Evolutionary conservation across 164 flowering plant genomes (phyloP).

Genomic region (Taxillus chinensis): DNA sequence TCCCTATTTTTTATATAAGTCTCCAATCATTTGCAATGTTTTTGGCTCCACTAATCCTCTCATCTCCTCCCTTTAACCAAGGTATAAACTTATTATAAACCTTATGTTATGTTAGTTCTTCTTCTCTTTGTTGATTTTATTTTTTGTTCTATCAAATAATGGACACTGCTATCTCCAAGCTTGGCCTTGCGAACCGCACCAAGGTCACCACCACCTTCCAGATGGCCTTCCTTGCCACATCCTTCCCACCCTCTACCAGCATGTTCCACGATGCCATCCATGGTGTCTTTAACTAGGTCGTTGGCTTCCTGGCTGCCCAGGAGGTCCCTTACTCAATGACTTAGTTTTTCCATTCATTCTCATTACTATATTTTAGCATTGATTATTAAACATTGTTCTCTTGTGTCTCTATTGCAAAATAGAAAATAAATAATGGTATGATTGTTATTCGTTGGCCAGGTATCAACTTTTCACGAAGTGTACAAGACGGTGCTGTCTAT

Average conservation of each 20-base stretch:
- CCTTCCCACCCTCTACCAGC: constrained; percentile 12
- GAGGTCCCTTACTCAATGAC: constrained; percentile 6
- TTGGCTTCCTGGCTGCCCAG: constrained; percentile 7
- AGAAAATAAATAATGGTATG: constrained; percentile 88
- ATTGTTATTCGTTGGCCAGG: constrained; percentile 68
- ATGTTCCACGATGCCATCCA: not conserved
- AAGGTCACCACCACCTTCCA: constrained; percentile 13
- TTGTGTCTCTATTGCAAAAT: constrained; percentile 6
- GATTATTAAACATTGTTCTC: too few relatives aligned
- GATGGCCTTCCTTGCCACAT: not conserved
- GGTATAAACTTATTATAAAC: too few relatives aligned
- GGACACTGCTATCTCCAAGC: constrained; percentile 6
- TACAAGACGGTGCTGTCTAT: constrained; percentile 67
- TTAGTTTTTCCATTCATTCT: too few relatives aligned
- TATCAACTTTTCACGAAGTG: constrained; percentile 68
- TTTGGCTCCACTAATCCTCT: too few relatives aligned
- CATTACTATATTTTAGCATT: too few relatives aligned
- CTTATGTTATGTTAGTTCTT: too few relatives aligned
- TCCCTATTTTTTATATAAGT: too few relatives aligned
- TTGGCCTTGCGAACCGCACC: constrained; percentile 7
- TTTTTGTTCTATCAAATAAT: not conserved
- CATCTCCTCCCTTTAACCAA: too few relatives aligned
- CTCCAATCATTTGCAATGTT: too few relatives aligned
- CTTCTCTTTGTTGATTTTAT: too few relatives aligned
- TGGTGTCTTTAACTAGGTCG: constrained; percentile 15